Evolutionary conservation across 2,329 filamentous ascomycete species (phyloP), one percentile per base, ranked within the genome.

Genomic region (Fusarium staphyleae): DNA sequence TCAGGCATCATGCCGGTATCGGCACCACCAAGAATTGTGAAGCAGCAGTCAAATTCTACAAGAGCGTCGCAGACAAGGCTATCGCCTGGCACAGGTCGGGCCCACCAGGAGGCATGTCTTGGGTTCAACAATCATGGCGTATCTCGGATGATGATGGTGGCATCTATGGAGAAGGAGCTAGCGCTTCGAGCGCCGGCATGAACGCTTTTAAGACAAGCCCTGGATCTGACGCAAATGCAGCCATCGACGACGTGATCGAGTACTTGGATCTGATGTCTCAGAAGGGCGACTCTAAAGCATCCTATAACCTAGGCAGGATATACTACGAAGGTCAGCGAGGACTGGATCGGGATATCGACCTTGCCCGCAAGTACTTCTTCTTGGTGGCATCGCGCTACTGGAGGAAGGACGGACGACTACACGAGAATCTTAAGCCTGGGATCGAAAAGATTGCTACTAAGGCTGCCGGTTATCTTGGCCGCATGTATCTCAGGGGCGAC

Each of bases 101-200:
- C 0, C 93, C 95, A 1, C 93, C 95, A 0, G 93, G 93, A 10
- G 95, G 95, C 4, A 87, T 89, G 74, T 80, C 83, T 26, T 87
- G 96, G 80, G 80, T 88, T 3, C 83, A 85, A 24, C 89, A 97
- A 69, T 85, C 88, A 6, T 96, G 90, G 76, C 86, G 91, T 50
- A 89, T 97, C 66, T 90, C 92, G 3, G 96, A 99, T 68, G 91
- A 97, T 41, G 79, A 88, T 24, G 96, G 95, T 7, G 95, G 95
- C 35, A 89, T 96, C 6, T 99, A 97, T 70, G 96, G 95, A 39
- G 91, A 96, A 74, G 96, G 95, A 3, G 95, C 95, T 11, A 98
- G 93, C 70, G 90, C 88, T 32, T 88, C 88, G 18, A 97, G 92
- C 69, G 89, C 95, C 0, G 95, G 95, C 4, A 81, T 84, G 50